Conservation (phyloP, 2,329 filamentous ascomycete species). For the Paecilomyces sp. region DNA sequence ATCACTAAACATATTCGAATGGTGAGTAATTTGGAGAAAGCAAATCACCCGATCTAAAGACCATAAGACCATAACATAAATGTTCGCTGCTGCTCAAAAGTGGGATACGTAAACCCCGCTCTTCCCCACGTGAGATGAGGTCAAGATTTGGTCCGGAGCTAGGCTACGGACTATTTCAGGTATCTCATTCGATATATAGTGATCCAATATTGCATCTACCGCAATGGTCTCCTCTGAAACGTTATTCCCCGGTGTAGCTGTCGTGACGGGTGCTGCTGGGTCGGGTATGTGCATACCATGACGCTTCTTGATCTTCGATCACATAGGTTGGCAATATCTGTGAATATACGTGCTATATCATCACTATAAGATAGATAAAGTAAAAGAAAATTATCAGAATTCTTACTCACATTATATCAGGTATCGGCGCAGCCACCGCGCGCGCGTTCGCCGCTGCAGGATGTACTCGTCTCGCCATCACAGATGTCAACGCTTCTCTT, state of each 20-base stretch:
- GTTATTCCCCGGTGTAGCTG: conserved; percentile 38
- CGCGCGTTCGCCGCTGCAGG: conserved; percentile 45
- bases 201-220: background rate
- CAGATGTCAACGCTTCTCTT: conserved; percentile 42
- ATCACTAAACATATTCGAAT: too few relatives aligned
- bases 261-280: conserved; percentile 44
- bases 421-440: conserved; percentile 50
- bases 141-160: background rate
- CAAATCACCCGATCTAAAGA: too few relatives aligned
- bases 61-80: background rate
- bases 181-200: background rate
- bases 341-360: background rate
- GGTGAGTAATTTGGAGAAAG: too few relatives aligned
- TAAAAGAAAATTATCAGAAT: background rate
- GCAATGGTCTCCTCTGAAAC: background rate
- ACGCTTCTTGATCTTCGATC: too few relatives aligned
- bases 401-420: conserved; percentile 20
- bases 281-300: conserved; percentile 27
- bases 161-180: background rate
- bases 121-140: background rate
- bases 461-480: conserved; percentile 47
- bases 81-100: background rate
- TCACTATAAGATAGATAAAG: conserved; percentile 1
- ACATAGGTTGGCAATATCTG: background rate
- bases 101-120: background rate